Percentiles rank a stretch among this genome's conserved stretches.
phyloP scores from a whole-genome alignment of 2,329 filamentous ascomycete genomes.

The Paracorniculantispora psalliotae region DNA sequence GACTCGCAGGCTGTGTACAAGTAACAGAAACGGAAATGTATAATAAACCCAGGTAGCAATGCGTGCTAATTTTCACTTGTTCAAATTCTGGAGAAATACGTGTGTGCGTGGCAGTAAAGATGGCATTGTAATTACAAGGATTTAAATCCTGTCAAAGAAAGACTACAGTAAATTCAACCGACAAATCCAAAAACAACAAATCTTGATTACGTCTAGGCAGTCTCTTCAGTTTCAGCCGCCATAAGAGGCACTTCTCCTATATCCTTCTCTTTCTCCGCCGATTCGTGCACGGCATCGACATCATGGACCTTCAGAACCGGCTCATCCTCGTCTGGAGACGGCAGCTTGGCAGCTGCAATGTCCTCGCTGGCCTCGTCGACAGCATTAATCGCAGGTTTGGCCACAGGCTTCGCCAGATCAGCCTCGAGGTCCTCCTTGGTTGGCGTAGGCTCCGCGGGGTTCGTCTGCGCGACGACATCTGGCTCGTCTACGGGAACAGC shows the following conservation, averaged over 20 bases:
- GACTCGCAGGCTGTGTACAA: neutral
- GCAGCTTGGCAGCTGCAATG: neutral
- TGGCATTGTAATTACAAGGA: neutral
- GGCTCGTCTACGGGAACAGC: neutral
- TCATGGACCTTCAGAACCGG: neutral
- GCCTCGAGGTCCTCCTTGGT: neutral
- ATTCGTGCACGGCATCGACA: neutral
- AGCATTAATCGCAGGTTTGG: neutral
- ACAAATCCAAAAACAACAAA: neutral
- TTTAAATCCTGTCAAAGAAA: neutral
- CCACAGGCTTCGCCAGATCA: neutral
- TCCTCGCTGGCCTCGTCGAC: neutral
- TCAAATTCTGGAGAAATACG: neutral
- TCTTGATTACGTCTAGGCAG: neutral
- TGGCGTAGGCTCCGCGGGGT: neutral
- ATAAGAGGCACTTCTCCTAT: conserved; percentile 8
- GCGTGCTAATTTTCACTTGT: neutral
- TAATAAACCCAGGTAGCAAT: neutral
- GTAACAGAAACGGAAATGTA: neutral
- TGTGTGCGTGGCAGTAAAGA: neutral
- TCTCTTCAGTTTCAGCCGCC: neutral
- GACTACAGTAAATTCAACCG: neutral
- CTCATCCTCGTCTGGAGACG: neutral
- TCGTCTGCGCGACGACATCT: neutral
- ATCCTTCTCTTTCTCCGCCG: neutral